Evolutionary conservation across 257 asterid genomes (phyloP).

Genomic region (Nemophila menziesii): DNA sequence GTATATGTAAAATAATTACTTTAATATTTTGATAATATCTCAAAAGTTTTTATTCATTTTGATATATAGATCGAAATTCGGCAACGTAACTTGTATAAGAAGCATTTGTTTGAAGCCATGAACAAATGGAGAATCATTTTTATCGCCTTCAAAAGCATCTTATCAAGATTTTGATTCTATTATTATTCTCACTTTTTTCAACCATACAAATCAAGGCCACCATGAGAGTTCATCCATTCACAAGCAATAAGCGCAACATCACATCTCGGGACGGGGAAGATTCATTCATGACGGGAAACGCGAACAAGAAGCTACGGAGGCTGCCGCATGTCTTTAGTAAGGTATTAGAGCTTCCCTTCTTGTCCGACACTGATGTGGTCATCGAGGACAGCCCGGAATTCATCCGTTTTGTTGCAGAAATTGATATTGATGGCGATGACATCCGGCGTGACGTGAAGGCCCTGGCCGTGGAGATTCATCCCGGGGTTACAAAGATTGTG

Average conservation of each 20-base stretch:
- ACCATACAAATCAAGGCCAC: slow-evolving; percentile 10
- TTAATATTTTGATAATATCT: neutral
- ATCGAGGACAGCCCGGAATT: slow-evolving; percentile 40
- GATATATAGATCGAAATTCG: neutral
- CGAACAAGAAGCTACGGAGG: slow-evolving; percentile 39
- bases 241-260: slow-evolving; percentile 18
- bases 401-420: slow-evolving; percentile 36
- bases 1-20: neutral
- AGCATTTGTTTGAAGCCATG: slow-evolving; percentile 1
- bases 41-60: neutral
- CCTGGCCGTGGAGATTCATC: slow-evolving; percentile 59
- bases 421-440: slow-evolving; percentile 5
- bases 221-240: slow-evolving; percentile 20
- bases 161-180: slow-evolving; percentile 14
- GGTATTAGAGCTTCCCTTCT: slow-evolving; percentile 53
- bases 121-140: neutral
- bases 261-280: slow-evolving; percentile 7
- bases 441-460: slow-evolving; percentile 21
- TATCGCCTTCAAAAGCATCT: slow-evolving; percentile 19
- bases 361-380: slow-evolving; percentile 49
- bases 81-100: slow-evolving; percentile 2
- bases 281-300: slow-evolving; percentile 19
- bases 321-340: slow-evolving; percentile 65
- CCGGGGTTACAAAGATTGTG: slow-evolving; percentile 58
- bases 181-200: slow-evolving; percentile 18